A percentile compares a stretch with the other conserved stretches of the same genome.
phyloP scores from a whole-genome alignment of 2,329 filamentous ascomycete species.

The Curvularia verruculosa region DNA sequence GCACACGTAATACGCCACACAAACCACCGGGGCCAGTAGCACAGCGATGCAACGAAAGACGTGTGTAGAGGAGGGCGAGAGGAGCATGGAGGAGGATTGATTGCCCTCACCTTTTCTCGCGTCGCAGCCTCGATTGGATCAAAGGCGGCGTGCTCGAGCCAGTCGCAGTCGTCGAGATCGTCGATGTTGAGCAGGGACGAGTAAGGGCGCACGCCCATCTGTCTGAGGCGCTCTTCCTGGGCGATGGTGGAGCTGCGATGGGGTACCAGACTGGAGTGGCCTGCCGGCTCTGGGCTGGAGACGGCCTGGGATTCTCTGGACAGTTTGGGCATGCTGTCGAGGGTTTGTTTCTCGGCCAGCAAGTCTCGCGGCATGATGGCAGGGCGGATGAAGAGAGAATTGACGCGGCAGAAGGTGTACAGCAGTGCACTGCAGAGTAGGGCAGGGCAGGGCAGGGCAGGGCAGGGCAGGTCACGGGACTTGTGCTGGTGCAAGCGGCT shows the following conservation, averaged over 20 bases:
- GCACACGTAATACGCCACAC: not conserved
- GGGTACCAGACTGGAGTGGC: constrained; percentile 25
- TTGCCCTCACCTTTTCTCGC: constrained; percentile 65
- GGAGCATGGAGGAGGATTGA: constrained; percentile 6
- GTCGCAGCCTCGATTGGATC: constrained; percentile 63
- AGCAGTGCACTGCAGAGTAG: not conserved
- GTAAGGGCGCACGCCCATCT: constrained; percentile 70
- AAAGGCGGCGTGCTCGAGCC: constrained; percentile 64
- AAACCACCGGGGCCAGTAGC: not conserved
- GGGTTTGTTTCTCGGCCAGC: constrained; percentile 44
- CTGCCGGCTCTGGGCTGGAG: constrained; percentile 22
- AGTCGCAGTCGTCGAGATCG: constrained; percentile 67
- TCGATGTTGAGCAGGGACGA: constrained; percentile 73
- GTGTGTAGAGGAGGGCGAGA: not conserved
- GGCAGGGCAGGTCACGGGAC: constrained; percentile 28
- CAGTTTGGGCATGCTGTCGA: constrained; percentile 48
- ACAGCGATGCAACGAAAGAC: constrained; percentile 6
- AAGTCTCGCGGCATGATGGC: constrained; percentile 53
- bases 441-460: constrained; percentile 12
- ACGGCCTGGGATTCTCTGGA: constrained; percentile 41
- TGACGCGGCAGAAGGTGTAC: too few relatives aligned
- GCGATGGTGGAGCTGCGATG: constrained; percentile 32
- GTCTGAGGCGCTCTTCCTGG: constrained; percentile 38
- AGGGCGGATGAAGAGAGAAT: not conserved
- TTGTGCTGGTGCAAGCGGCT: constrained; percentile 7